Percentiles rank a stretch among this genome's conserved stretches.
Conservation (phyloP, 768 basidiomycete species). For the Tephrocybe sp. region DNA sequence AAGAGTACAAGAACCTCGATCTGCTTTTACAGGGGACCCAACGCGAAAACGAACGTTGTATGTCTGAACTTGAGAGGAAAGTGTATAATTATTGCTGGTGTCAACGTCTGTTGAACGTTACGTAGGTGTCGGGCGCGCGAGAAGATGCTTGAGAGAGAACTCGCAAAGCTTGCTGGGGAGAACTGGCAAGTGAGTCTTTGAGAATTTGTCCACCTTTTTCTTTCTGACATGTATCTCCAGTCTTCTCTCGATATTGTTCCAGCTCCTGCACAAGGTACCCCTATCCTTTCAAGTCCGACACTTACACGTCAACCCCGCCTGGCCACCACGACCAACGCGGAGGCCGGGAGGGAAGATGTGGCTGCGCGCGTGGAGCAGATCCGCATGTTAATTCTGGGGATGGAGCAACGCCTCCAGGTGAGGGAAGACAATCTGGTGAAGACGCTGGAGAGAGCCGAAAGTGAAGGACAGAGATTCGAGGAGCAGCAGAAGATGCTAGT, state of each 20-base stretch:
- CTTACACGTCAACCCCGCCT: slow-evolving; percentile 29
- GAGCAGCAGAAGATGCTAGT: slow-evolving; percentile 15
- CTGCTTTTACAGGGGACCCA: slow-evolving; percentile 79
- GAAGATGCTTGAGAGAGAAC: slow-evolving; percentile 72
- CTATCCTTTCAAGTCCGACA: slow-evolving; percentile 33
- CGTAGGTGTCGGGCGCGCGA: slow-evolving; percentile 64
- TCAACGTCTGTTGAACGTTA: neutral
- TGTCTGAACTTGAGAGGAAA: slow-evolving; percentile 77
- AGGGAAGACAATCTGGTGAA: slow-evolving; percentile 21
- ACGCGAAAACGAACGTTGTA: slow-evolving; percentile 82
- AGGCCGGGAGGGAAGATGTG: slow-evolving; percentile 5
- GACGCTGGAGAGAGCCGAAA: slow-evolving; percentile 19
- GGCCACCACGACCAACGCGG: slow-evolving; percentile 7
- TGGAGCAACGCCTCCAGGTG: slow-evolving; percentile 23
- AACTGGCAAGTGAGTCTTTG: slow-evolving; percentile 71
- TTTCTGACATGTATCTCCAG: slow-evolving; percentile 19
- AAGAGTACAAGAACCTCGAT: slow-evolving; percentile 75
- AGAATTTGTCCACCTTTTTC: slow-evolving; percentile 6
- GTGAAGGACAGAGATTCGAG: slow-evolving; percentile 15
- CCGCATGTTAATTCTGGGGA: slow-evolving; percentile 21
- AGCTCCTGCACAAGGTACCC: slow-evolving; percentile 8
- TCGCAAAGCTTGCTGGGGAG: slow-evolving; percentile 70
- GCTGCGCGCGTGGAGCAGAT: slow-evolving; percentile 19
- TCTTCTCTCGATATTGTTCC: slow-evolving; percentile 34
- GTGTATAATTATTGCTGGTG: slow-evolving; percentile 12